These are phyloP conservation scores for Rauvolfia tetraphylla DNA, from an alignment of 257 asterid genomes.

Conservation along the genomic window DNA sequence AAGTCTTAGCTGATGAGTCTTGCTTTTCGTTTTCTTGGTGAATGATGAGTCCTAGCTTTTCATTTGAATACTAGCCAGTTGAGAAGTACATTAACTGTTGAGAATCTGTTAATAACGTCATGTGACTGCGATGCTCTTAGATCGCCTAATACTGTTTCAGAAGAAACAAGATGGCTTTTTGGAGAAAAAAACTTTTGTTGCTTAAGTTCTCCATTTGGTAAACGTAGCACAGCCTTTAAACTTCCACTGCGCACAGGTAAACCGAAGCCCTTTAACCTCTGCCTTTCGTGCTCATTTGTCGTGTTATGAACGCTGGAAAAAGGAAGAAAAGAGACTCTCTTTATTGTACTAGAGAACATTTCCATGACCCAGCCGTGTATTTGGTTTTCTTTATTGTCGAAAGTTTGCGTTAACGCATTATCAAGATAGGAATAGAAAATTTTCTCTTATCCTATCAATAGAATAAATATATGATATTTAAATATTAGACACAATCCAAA, in stretches of 20 bases:
- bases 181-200: background rate
- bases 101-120: slow-evolving; percentile 1
- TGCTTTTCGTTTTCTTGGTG: background rate
- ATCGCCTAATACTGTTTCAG: background rate
- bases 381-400: no score
- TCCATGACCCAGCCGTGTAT: no score
- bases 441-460: no score
- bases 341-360: no score
- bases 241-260: background rate
- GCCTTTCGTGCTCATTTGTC: background rate
- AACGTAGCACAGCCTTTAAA: background rate
- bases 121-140: background rate
- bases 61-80: no score
- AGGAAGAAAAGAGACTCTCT: background rate
- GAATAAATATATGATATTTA: no score
- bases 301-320: background rate
- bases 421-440: no score
- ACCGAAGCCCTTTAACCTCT: background rate
- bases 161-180: background rate
- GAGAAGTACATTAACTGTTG: background rate
- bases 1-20: background rate
- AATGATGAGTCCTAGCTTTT: no score
- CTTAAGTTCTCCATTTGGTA: background rate
- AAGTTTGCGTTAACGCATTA: no score
- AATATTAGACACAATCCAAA: no score